phyloP scores from a whole-genome alignment of 2,329 filamentous ascomycete genomes.

The Diaporthe longicolla region DNA sequence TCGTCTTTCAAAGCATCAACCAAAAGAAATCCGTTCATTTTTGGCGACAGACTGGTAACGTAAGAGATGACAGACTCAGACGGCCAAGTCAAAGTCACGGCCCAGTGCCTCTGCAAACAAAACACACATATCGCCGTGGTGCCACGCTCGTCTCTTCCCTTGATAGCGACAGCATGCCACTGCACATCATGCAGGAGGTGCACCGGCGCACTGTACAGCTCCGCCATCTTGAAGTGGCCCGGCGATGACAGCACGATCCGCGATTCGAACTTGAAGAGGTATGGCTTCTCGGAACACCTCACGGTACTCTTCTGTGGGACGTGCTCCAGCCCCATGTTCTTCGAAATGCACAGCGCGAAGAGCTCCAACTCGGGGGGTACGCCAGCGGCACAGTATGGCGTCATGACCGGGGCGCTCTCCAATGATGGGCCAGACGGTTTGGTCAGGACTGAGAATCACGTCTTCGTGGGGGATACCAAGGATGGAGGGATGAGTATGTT shows the following conservation, averaged over 20 bases:
- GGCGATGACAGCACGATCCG: slow-evolving; percentile 50
- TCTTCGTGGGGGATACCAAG: slow-evolving; percentile 63
- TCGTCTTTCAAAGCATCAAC: background rate
- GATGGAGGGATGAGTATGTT: slow-evolving; percentile 67
- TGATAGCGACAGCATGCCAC: slow-evolving; percentile 60
- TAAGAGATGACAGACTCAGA: background rate
- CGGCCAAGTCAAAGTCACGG: slow-evolving; percentile 49
- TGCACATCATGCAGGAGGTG: slow-evolving; percentile 64
- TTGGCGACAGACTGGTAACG: background rate
- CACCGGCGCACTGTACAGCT: slow-evolving; percentile 59
- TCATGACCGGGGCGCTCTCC: slow-evolving; percentile 56
- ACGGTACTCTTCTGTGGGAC: slow-evolving; percentile 58
- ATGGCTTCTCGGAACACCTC: slow-evolving; percentile 53
- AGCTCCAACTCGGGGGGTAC: slow-evolving; percentile 39
- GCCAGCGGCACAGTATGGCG: slow-evolving; percentile 46
- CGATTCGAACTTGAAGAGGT: slow-evolving; percentile 52
- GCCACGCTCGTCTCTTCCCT: slow-evolving; percentile 54
- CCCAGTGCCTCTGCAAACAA: slow-evolving; percentile 61
- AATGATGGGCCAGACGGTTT: slow-evolving; percentile 51
- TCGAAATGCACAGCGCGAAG: slow-evolving; percentile 44
- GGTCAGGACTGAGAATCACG: slow-evolving; percentile 54
- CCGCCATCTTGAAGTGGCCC: slow-evolving; percentile 54
- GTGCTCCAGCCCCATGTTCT: slow-evolving; percentile 63
- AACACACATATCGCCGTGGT: slow-evolving; percentile 57
- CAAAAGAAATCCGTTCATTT: background rate